Evolutionary conservation across 352 stramenopile species (phyloP).

Genomic region (Blastocystis sp.): DNA sequence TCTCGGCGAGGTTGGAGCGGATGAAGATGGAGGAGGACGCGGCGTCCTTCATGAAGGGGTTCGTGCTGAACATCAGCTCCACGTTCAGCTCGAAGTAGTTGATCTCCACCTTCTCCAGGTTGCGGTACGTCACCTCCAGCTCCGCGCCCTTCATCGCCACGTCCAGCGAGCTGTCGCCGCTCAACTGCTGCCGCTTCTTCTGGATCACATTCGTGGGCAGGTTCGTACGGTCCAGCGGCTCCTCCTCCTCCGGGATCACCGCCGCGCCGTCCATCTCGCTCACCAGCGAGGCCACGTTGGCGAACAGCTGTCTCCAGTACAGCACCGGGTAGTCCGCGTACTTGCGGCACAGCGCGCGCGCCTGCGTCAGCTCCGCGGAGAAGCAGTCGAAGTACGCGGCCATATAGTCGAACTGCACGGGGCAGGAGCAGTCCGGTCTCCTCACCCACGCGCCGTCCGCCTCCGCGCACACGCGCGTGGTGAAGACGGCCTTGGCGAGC

Average conservation of each 20-base stretch:
- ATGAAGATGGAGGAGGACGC: conserved; percentile 74
- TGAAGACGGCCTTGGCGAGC: conserved; percentile 46
- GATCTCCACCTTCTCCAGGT: conserved; percentile 71
- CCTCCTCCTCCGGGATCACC: not conserved
- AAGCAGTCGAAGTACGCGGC: conserved; percentile 77
- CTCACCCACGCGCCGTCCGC: not conserved
- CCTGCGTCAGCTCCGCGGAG: conserved; percentile 72
- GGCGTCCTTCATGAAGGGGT: conserved; percentile 75
- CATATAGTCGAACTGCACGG: conserved; percentile 76
- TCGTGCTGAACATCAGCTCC: conserved; percentile 77
- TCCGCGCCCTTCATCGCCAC: not conserved
- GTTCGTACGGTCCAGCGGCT: conserved; percentile 31
- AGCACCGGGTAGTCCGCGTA: conserved; percentile 73
- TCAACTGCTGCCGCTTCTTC: conserved; percentile 13
- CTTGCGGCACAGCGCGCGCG: conserved; percentile 72
- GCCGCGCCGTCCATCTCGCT: not conserved
- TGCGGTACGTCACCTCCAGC: conserved; percentile 37
- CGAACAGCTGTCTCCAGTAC: conserved; percentile 75
- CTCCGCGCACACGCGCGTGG: conserved; percentile 10
- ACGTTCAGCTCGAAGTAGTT: conserved; percentile 77
- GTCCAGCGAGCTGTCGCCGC: conserved; percentile 24
- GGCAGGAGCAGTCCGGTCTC: not conserved
- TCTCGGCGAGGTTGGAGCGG: conserved; percentile 73
- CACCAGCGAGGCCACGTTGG: conserved; percentile 73
- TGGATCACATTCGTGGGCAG: conserved; percentile 48